A percentile compares a stretch with the other conserved stretches of the same genome.
These are phyloP conservation scores for Rhodofomes roseus DNA, from an alignment of 1,284 basidiomycete genomes.

Conservation along the genomic window DNA sequence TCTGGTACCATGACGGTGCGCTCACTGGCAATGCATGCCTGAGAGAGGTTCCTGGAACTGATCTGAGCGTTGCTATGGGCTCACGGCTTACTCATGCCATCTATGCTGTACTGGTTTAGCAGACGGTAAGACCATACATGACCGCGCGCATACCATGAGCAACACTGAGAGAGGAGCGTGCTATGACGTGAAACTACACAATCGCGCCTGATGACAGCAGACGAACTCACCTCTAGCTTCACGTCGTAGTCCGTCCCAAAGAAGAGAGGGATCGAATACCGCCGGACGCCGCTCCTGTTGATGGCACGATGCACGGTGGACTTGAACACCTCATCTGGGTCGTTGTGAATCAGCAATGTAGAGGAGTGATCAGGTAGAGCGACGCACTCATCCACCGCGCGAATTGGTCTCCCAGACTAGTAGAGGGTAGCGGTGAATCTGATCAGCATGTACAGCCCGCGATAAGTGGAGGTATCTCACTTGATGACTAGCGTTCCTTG, in stretches of 20 bases:
- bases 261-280: slow-evolving; percentile 82
- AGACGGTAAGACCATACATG: too few relatives aligned
- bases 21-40: too few relatives aligned
- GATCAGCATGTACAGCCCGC: neutral
- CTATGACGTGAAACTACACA: too few relatives aligned
- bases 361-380: too few relatives aligned
- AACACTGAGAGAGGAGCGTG: too few relatives aligned
- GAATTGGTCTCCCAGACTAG: slow-evolving; percentile 81
- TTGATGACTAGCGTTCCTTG: slow-evolving; percentile 66
- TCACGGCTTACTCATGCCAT: too few relatives aligned
- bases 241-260: slow-evolving; percentile 80
- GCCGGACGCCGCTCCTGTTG: slow-evolving; percentile 64
- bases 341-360: neutral
- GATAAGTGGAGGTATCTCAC: slow-evolving; percentile 27
- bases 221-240: slow-evolving; percentile 52
- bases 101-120: too few relatives aligned
- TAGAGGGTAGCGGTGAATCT: neutral
- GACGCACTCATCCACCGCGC: slow-evolving; percentile 53
- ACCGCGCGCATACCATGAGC: too few relatives aligned
- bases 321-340: slow-evolving; percentile 80
- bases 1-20: too few relatives aligned
- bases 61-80: too few relatives aligned
- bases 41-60: too few relatives aligned
- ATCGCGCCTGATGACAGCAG: too few relatives aligned
- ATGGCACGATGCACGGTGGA: slow-evolving; percentile 83